A percentile compares a stretch with the other conserved stretches of the same genome.
These are phyloP conservation scores for Schizosaccharomyces cryophilus DNA, from an alignment of 805 yeast genomes.

Conservation along the genomic window DNA sequence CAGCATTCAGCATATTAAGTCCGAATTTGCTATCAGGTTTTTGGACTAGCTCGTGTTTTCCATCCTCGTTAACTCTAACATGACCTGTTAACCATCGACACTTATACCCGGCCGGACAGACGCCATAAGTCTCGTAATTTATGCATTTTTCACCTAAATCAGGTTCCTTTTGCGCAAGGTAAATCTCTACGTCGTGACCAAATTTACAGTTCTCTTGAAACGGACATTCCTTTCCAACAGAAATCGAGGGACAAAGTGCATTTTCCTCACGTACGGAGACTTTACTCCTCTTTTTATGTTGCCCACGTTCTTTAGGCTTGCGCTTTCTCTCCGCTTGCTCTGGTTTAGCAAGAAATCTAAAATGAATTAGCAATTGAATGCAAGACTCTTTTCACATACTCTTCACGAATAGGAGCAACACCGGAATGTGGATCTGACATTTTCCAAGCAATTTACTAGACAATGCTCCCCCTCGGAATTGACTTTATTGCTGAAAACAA, in stretches of 20 bases:
- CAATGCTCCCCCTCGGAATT: too few species aligned
- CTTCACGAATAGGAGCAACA: background rate
- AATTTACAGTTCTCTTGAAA: slow-evolving; percentile 52
- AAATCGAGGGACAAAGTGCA: slow-evolving; percentile 19
- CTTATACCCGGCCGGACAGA: slow-evolving; percentile 76
- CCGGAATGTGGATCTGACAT: background rate
- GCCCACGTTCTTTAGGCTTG: background rate
- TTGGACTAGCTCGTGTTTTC: slow-evolving; percentile 21
- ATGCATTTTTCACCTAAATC: slow-evolving; percentile 72
- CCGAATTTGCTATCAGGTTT: slow-evolving; percentile 15
- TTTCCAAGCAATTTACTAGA: too few species aligned
- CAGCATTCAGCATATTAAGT: slow-evolving; percentile 39
- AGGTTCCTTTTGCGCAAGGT: slow-evolving; percentile 36
- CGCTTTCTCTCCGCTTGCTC: background rate
- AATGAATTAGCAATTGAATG: background rate
- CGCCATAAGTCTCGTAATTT: slow-evolving; percentile 55
- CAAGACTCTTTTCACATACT: background rate
- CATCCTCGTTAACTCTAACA: slow-evolving; percentile 34
- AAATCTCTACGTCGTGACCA: slow-evolving; percentile 48
- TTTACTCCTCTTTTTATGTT: background rate
- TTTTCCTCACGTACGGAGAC: slow-evolving; percentile 12
- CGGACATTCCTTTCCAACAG: slow-evolving; percentile 15
- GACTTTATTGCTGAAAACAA: too few species aligned
- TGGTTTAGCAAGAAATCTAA: background rate
- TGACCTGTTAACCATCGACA: slow-evolving; percentile 54